Percentiles rank a stretch among this genome's conserved stretches.
Conservation (phyloP, 768 basidiomycete genomes). For the Hypholoma fasciculare region DNA sequence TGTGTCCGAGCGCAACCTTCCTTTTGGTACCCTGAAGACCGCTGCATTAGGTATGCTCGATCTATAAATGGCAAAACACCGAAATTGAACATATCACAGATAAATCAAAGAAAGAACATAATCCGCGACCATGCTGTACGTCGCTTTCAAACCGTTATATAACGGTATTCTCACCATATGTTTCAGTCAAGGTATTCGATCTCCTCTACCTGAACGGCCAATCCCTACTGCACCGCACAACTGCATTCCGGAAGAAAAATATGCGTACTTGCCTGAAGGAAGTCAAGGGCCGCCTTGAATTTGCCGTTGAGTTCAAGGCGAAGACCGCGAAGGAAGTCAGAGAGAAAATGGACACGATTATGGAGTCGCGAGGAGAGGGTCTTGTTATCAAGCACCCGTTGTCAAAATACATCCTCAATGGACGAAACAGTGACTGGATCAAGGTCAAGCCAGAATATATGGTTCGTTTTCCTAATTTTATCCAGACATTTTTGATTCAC, state of each 20-base stretch:
- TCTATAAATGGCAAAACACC: background rate
- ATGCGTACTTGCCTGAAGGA: constrained; percentile 66
- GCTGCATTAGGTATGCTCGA: constrained; percentile 70
- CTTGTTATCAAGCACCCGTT: constrained; percentile 87
- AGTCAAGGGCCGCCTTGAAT: constrained; percentile 80
- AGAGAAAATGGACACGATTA: constrained; percentile 75
- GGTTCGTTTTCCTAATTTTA: constrained; percentile 38
- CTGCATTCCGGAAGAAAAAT: constrained; percentile 78
- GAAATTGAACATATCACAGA: constrained; percentile 39
- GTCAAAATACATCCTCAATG: constrained; percentile 82
- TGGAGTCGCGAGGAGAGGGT: constrained; percentile 88
- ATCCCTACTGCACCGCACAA: constrained; percentile 70
- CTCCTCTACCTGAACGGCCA: constrained; percentile 86
- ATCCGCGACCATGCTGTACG: constrained; percentile 90
- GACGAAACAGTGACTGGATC: constrained; percentile 90
- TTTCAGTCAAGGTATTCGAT: constrained; percentile 93
- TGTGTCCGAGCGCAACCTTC: constrained; percentile 79
- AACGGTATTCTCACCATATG: background rate
- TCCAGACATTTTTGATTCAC: background rate
- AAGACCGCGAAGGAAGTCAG: constrained; percentile 82
- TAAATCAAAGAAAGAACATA: constrained; percentile 65
- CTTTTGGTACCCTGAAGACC: constrained; percentile 93
- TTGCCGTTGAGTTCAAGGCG: constrained; percentile 69
- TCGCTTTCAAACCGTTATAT: background rate
- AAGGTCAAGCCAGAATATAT: constrained; percentile 94